Conservation (phyloP, 805 yeast genomes). For the Cyberlindnera mississippiensis region DNA sequence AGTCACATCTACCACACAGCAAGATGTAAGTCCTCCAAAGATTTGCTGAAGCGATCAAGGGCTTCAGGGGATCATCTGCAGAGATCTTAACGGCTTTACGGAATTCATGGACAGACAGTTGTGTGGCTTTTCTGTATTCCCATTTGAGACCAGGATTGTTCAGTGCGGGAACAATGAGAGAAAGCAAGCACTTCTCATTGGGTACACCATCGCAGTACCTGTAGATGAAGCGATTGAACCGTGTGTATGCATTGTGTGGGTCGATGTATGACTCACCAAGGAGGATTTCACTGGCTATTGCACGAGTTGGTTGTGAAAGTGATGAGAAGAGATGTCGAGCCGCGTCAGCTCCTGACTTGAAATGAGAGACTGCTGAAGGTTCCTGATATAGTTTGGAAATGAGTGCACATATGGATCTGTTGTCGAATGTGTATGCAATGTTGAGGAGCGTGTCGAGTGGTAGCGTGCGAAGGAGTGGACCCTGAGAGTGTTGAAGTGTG, state of each 20-base stretch:
- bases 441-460: constrained; percentile 1
- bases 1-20: constrained; percentile 44
- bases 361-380: constrained; percentile 2
- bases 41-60: constrained; percentile 39
- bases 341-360: constrained; percentile 15
- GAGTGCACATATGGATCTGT: constrained; percentile 16
- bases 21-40: constrained; percentile 52
- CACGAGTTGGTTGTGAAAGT: constrained; percentile 16
- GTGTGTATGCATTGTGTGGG: constrained; percentile 29
- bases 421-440: constrained; percentile 9
- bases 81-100: constrained; percentile 38
- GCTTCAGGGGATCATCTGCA: constrained; percentile 16
- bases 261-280: constrained; percentile 31
- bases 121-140: constrained; percentile 53
- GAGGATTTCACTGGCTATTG: constrained; percentile 21
- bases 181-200: constrained; percentile 31
- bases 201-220: constrained; percentile 26
- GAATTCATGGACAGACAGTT: constrained; percentile 57
- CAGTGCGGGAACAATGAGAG: constrained; percentile 48
- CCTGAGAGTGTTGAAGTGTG: constrained; percentile 1
- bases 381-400: constrained; percentile 15
- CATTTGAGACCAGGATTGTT: constrained; percentile 34
- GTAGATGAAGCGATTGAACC: constrained; percentile 24
- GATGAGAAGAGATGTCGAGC: constrained; percentile 23
- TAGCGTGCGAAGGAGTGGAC: constrained; percentile 1